phyloP scores from a whole-genome alignment of 2,329 filamentous ascomycete genomes.

The Geosmithia flava region DNA sequence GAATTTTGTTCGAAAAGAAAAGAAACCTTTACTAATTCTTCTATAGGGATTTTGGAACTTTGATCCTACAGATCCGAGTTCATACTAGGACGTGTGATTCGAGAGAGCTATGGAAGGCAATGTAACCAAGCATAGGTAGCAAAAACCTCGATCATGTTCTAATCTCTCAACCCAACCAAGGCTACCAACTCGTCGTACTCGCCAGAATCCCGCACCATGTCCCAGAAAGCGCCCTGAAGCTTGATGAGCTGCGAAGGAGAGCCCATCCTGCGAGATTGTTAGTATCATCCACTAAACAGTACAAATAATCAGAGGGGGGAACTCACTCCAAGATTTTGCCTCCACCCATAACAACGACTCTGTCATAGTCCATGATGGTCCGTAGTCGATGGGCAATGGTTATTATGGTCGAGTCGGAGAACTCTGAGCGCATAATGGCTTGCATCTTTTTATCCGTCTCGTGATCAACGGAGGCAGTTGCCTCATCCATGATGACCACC shows the following conservation, averaged over 20 bases:
- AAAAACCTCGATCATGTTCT: too few species aligned
- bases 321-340: conserved; percentile 40
- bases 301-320: too few species aligned
- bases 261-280: conserved; percentile 20
- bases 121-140: neutral
- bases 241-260: conserved; percentile 33
- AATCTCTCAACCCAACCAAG: too few species aligned
- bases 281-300: neutral
- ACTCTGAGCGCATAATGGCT: conserved; percentile 32
- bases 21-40: too few species aligned
- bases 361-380: conserved; percentile 49
- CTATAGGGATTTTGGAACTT: too few species aligned
- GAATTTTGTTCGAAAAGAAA: too few species aligned
- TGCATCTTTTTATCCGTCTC: conserved; percentile 45
- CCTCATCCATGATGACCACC: conserved; percentile 45
- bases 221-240: conserved; percentile 32
- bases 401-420: conserved; percentile 31
- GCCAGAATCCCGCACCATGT: conserved; percentile 43
- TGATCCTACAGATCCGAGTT: too few species aligned
- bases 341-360: conserved; percentile 42
- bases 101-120: too few species aligned
- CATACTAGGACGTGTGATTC: too few species aligned
- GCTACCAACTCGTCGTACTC: conserved; percentile 32
- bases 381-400: conserved; percentile 45
- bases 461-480: conserved; percentile 47